Percentiles rank a stretch among this genome's conserved stretches.
Evolutionary conservation across 164 flowering plant genomes (phyloP).

Genomic region (Buxus sempervirens): DNA sequence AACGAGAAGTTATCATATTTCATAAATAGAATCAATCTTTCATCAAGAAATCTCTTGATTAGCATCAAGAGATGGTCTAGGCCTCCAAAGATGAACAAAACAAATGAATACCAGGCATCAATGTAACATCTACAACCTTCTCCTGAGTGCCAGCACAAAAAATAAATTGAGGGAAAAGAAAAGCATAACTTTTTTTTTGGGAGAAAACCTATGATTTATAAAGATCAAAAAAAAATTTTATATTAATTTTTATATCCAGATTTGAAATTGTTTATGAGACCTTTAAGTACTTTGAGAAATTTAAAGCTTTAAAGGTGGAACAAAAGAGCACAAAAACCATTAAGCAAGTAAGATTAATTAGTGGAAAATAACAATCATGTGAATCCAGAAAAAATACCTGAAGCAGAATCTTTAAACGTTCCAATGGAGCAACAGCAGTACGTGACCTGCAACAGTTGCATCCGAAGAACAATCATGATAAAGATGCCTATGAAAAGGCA

Average conservation of each 20-base stretch:
- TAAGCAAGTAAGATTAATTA: neutral
- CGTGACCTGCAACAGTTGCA: conserved; percentile 59
- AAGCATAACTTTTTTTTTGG: no score
- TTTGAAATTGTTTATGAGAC: neutral
- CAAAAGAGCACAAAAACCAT: neutral
- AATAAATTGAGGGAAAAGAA: no score
- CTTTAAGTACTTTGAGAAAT: neutral
- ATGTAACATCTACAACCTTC: no score
- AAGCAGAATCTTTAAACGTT: conserved; percentile 81
- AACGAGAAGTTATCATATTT: no score
- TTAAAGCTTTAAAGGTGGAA: neutral
- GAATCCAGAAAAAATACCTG: conserved; percentile 44
- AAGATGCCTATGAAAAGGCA: no score
- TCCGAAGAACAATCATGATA: neutral
- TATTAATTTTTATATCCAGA: no score
- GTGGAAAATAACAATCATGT: neutral
- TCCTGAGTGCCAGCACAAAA: no score
- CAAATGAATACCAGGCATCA: no score
- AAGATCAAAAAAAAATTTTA: no score
- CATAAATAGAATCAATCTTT: neutral
- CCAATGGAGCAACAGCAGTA: conserved; percentile 96
- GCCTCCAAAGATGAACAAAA: no score
- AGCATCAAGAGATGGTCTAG: neutral
- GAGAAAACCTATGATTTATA: no score
- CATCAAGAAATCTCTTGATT: neutral